A percentile compares a stretch with the other conserved stretches of the same genome.
Evolutionary conservation across 2,329 filamentous ascomycete species (phyloP).

Genomic region (Colletotrichum sp.): DNA sequence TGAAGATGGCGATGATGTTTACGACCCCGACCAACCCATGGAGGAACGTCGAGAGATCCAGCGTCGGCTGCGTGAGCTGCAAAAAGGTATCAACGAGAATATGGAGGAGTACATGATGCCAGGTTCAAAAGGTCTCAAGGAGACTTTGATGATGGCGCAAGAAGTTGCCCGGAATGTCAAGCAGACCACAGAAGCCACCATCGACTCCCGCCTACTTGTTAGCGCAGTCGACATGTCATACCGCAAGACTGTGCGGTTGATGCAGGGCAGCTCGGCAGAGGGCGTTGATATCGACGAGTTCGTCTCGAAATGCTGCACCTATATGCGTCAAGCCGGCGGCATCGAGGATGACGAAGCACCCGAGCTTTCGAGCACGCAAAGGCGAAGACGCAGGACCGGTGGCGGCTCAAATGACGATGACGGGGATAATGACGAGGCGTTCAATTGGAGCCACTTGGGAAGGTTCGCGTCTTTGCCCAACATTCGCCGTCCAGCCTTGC

Average conservation of each 20-base stretch:
- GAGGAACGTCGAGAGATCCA: conserved; percentile 76
- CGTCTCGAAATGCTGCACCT: conserved; percentile 85
- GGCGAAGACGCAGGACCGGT: conserved; percentile 43
- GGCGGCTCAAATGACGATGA: conserved; percentile 59
- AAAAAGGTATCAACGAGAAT: conserved; percentile 65
- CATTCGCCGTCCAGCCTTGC: conserved; percentile 76
- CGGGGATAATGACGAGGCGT: conserved; percentile 76
- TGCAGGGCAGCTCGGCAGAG: conserved; percentile 73
- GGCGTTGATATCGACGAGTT: conserved; percentile 92
- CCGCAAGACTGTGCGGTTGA: conserved; percentile 77
- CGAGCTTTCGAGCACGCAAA: conserved; percentile 56
- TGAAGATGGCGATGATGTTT: conserved; percentile 48
- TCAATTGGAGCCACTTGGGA: conserved; percentile 88
- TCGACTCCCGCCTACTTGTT: conserved; percentile 88
- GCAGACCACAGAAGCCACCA: conserved; percentile 88
- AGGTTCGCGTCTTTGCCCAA: conserved; percentile 76
- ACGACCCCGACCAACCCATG: conserved; percentile 84
- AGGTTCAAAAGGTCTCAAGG: conserved; percentile 67
- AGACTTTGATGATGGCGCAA: conserved; percentile 72
- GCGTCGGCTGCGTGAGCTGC: conserved; percentile 72
- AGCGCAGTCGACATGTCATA: conserved; percentile 80
- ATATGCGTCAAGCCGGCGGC: conserved; percentile 75
- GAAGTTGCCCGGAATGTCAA: conserved; percentile 71
- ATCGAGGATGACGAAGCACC: conserved; percentile 56
- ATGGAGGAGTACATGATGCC: conserved; percentile 75